Evolutionary conservation across 345 rosid species (phyloP).

Genomic region (Turritis glabra): DNA sequence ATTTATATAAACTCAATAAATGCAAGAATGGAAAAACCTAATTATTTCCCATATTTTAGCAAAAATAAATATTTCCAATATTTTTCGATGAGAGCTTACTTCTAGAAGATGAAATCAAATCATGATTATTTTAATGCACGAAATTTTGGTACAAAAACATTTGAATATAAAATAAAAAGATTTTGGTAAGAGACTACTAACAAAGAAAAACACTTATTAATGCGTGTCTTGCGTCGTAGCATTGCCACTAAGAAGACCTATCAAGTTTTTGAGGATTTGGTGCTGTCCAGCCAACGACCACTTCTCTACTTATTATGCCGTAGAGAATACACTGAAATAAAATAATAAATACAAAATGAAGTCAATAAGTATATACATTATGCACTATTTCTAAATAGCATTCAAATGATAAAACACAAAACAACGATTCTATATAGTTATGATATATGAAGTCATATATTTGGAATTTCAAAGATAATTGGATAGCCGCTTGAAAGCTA

Average conservation of each 20-base stretch:
- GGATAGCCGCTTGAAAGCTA: neutral
- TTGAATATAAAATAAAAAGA: slow-evolving; percentile 13
- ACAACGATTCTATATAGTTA: neutral
- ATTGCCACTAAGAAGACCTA: slow-evolving; percentile 34
- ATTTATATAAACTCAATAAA: neutral
- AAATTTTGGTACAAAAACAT: slow-evolving; percentile 18
- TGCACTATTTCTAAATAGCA: neutral
- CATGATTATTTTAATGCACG: slow-evolving; percentile 21
- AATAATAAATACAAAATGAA: neutral
- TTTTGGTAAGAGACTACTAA: slow-evolving; percentile 20
- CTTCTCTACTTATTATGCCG: slow-evolving; percentile 31
- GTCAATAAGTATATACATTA: neutral
- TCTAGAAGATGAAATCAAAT: slow-evolving; percentile 31
- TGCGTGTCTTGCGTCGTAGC: slow-evolving; percentile 21
- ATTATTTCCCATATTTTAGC: neutral
- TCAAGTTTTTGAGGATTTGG: slow-evolving; percentile 27
- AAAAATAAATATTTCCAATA: neutral
- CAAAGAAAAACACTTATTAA: slow-evolving; percentile 22
- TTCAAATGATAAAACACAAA: neutral
- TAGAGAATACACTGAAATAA: slow-evolving; percentile 9
- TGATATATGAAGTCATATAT: neutral
- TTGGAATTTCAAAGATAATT: neutral
- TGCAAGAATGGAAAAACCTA: slow-evolving; percentile 1
- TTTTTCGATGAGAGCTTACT: slow-evolving; percentile 3
- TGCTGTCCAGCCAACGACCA: slow-evolving; percentile 44